Percentiles rank a stretch among this genome's conserved stretches.
phyloP scores from a whole-genome alignment of 1,284 basidiomycete genomes.

The Papiliotrema fonsecae region DNA sequence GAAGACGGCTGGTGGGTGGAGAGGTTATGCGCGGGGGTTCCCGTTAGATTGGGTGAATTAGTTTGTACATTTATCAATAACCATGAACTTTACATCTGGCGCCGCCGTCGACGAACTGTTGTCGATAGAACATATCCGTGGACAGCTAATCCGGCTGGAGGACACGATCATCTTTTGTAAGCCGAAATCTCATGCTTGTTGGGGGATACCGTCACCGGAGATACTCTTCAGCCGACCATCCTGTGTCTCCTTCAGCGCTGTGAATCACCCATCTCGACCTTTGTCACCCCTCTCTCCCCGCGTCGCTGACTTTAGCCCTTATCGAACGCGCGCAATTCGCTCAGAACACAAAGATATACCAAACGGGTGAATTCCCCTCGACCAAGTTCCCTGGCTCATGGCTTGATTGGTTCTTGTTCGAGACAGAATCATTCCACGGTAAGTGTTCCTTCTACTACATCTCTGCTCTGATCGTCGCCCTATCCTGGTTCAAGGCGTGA shows the following conservation, averaged over 20 bases:
- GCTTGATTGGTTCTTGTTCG: conserved; percentile 96
- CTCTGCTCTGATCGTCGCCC: too few species aligned
- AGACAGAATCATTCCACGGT: conserved; percentile 94
- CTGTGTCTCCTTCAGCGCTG: too few species aligned
- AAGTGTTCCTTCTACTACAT: conserved; percentile 43
- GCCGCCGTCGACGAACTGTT: conserved; percentile 69
- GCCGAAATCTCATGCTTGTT: too few species aligned
- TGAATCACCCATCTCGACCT: too few species aligned
- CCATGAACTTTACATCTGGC: conserved; percentile 49
- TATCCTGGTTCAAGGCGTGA: too few species aligned
- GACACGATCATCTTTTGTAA: conserved; percentile 92
- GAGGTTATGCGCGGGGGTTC: conserved; percentile 64
- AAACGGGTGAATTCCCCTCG: conserved; percentile 67
- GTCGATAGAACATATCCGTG: conserved; percentile 77
- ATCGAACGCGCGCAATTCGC: conserved; percentile 98
- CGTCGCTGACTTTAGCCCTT: conserved; percentile 52
- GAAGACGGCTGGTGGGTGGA: conserved; percentile 19
- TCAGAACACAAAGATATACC: conserved; percentile 87
- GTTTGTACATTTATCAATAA: neutral
- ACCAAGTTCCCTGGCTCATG: conserved; percentile 75
- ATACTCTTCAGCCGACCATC: too few species aligned
- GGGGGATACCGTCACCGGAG: too few species aligned
- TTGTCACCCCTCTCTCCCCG: too few species aligned
- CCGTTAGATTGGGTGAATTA: conserved; percentile 66
- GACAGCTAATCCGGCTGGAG: conserved; percentile 81